Conservation (phyloP, 306 rosid genomes). For the Glycine soja region DNA sequence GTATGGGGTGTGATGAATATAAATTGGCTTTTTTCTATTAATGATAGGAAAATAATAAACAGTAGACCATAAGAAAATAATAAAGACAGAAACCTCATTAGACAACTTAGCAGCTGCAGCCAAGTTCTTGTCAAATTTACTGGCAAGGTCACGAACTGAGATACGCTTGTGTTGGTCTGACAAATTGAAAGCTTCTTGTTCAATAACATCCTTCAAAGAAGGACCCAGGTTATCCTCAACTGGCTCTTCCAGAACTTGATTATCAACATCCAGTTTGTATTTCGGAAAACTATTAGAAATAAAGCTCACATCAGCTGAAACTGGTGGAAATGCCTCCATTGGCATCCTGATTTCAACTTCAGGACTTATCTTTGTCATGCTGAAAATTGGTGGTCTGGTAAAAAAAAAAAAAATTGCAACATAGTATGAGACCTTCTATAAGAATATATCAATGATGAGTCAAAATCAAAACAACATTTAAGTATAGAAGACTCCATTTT, state of each 20-base stretch:
- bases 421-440: constrained; percentile 25
- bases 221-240: constrained; percentile 74
- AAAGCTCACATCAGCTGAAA: constrained; percentile 96
- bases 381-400: constrained; percentile 51
- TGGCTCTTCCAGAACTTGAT: constrained; percentile 81
- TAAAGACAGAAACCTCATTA: constrained; percentile 69
- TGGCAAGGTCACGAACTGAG: constrained; percentile 97
- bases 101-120: constrained; percentile 92
- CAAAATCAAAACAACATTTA: constrained; percentile 35
- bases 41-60: constrained; percentile 25
- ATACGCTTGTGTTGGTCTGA: constrained; percentile 91
- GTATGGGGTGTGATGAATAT: neutral
- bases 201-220: constrained; percentile 77
- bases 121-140: constrained; percentile 95
- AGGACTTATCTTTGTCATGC: constrained; percentile 91
- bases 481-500: constrained; percentile 17
- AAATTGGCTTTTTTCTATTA: neutral
- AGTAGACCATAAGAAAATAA: constrained; percentile 33
- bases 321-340: constrained; percentile 67
- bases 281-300: constrained; percentile 73
- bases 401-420: constrained; percentile 36
- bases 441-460: constrained; percentile 15
- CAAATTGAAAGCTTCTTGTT: constrained; percentile 75
- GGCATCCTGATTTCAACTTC: constrained; percentile 67
- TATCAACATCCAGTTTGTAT: constrained; percentile 81